Evolutionary conservation across 345 rosid genomes (phyloP), one percentile per base, ranked within the genome.

Genomic region (Sonneratia caseolaris): DNA sequence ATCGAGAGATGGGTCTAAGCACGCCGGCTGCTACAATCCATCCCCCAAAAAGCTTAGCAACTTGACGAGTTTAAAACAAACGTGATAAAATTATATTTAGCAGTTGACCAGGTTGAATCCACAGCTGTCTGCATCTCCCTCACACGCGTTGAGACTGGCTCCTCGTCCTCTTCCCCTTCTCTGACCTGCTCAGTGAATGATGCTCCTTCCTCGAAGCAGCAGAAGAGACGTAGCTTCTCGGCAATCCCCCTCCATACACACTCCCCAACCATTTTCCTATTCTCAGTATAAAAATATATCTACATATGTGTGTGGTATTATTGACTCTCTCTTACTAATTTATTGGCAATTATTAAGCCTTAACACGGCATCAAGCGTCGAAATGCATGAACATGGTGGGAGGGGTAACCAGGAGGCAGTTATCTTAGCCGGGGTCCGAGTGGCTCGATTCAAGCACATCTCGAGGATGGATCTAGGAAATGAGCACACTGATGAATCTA

Each of bases 181-280:
- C 14, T 47, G 8, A 0, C 15, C 13, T 13, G 45, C 45, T 42
- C 45, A 42, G 45, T 9, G 7, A 4, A 42, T 42, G 45, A 42
- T 2, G 45, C 3, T 5, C 51, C 43, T 53, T 53, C 64, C 3
- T 32, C 38, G 64, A 47, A 57, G 73, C 1, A n/a, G 47, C 53
- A 18, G 67, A 27, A 55, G 74, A 77, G 79, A 73, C 70, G 72
- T 55, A 36, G 70, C 73, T 74, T 77, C 79, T 76, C 65, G 37
- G 64, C 24, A 32, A 27, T 57, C 65, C 51, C 2, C 14, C 57
- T 47, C 47, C 68, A 37, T 1, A 4, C 66, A 62, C 66, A 27
- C n/a, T 35, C 27, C 38, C 66, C 38, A 37, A 62, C 18, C 66
- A 27, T 27, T 32, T 62, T 32, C 66, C 18, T 53, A 18, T 19